phyloP scores from a whole-genome alignment of 2,329 filamentous ascomycete species.

The Pezizomycotina sp. region DNA sequence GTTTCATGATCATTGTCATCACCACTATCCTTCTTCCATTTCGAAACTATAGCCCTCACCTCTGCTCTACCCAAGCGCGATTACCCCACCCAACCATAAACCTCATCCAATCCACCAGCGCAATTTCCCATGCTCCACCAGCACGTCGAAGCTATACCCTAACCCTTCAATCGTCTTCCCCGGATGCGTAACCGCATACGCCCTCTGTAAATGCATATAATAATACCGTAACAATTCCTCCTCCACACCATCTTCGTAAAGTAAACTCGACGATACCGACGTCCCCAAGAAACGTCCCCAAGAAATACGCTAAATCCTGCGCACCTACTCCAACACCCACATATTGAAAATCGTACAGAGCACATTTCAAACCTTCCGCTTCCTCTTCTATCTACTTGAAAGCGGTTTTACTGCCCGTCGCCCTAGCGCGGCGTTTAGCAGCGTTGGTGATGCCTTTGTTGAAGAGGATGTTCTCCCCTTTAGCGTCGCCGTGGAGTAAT shows the following conservation, averaged over 20 bases:
- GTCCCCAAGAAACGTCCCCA: constrained; percentile 32
- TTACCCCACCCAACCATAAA: constrained; percentile 25
- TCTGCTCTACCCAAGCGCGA: constrained; percentile 16
- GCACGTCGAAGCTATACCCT: constrained; percentile 39
- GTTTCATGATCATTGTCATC: too few relatives aligned
- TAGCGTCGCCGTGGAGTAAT: constrained; percentile 51
- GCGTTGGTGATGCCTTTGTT: constrained; percentile 29
- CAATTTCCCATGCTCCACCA: constrained; percentile 49
- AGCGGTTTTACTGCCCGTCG: too few relatives aligned
- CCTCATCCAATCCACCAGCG: constrained; percentile 48
- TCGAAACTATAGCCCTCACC: constrained; percentile 9
- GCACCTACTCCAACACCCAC: constrained; percentile 47
- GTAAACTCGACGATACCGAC: too few relatives aligned
- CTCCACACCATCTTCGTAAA: constrained; percentile 34
- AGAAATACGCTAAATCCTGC: constrained; percentile 40
- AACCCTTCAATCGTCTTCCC: constrained; percentile 23
- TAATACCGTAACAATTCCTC: constrained; percentile 38
- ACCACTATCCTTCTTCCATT: constrained; percentile 12
- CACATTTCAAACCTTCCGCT: constrained; percentile 30
- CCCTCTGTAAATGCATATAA: constrained; percentile 19
- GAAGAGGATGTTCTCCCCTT: constrained; percentile 49
- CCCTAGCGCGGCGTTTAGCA: too few relatives aligned
- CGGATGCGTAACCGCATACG: constrained; percentile 4
- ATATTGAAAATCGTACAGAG: constrained; percentile 56
- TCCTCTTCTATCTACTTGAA: constrained; percentile 32